Evolutionary conservation across 2,329 filamentous ascomycete species (phyloP), one percentile per base, ranked within the genome.

Genomic region (Phialophora expanda): DNA sequence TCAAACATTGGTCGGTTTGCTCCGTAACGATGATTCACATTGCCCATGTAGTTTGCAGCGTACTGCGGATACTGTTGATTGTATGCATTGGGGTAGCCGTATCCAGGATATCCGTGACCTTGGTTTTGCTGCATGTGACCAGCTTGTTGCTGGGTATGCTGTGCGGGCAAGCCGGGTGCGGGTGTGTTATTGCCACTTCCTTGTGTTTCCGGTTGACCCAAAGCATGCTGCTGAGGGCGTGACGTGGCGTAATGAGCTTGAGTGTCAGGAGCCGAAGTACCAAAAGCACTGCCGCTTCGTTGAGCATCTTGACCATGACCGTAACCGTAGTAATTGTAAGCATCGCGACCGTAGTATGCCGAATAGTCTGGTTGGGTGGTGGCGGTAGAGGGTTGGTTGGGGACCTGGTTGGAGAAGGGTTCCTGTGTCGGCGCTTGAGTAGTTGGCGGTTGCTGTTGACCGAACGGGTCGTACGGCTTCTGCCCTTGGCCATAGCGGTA

Each of bases 101-200:
- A 89, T 22, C 62, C 66, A 20, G 85, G 85, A 75, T 87, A 89
- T 69, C 80, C 84, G n/a, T 67, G 79, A 63, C 76, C 75, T 70
- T 86, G 84, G 17, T 76, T 76, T 65, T 82, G 82, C 56, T 84
- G 84, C 68, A 85, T 82, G 46, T 65, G 65, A n/a, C 63, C 60
- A 38, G 69, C 59, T n/a, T 32, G 58, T 30, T 56, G 64, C 56
- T 70, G 68, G 26, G 54, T 56, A 66, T 85, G 83, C 66, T 85
- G 84, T 60, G 79, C 81, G 66, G 84, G 84, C 66, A 86, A 78
- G 48, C 89, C 84, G 30, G 93, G 93, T 80, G 96, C 95, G 41
- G 94, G 93, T 2, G 93, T 97, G 74, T 90, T 94, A 77, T 95
- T 90, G 53, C 93, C 94, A 76, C 92, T 97, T 81, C 90, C 92